Evolutionary conservation across 352 stramenopile genomes (phyloP), one percentile per base, ranked within the genome.

Genomic region (Pythium grandisporangium): DNA sequence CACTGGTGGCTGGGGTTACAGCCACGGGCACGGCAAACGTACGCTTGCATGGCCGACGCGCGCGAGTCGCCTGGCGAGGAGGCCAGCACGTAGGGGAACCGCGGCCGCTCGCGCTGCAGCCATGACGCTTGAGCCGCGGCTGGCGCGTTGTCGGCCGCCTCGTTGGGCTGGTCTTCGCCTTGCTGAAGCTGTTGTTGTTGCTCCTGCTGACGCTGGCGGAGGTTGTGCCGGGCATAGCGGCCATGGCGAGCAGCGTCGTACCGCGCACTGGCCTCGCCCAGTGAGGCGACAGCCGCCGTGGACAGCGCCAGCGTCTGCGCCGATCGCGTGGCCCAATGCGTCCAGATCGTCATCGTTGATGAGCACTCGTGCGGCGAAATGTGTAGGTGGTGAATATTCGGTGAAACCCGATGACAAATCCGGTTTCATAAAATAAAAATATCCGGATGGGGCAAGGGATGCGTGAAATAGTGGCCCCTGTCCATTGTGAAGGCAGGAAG

Each of bases 41-140:
- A 60, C 52, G 40, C 26, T 17, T 46, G 29, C 10, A 40, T 13
- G 10, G 51, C 45, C 4, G 8, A 16, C 0, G 23, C 42, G 1
- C 59, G 67, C 20, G 79, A 65, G 43, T 90, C 76, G 7, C 68
- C 76, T 6, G 63, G 29, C 0, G 76, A 82, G 10, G 77, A 53
- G 8, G 64, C 68, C 24, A 90, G 27, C 30, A 87, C 37, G 37
- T 82, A 87, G 14, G 76, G 76, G 23, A 90, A 84, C 45, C 70
- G 71, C 12, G 76, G 69, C 23, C 45, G 44, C 36, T 76, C 61
- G 38, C 48, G 54, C 37, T 67, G 51, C 29, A 88, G 56, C 75
- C 70, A 88, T 6, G 25, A 12, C 6, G 11, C 39, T n/a, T n/a
- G n/a, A n/a, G n/a, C n/a, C n/a, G n/a, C n/a, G n/a, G n/a, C n/a